Evolutionary conservation across 1,284 basidiomycete genomes (phyloP), one percentile per base, ranked within the genome.

Genomic region (Bjerkandera adusta): DNA sequence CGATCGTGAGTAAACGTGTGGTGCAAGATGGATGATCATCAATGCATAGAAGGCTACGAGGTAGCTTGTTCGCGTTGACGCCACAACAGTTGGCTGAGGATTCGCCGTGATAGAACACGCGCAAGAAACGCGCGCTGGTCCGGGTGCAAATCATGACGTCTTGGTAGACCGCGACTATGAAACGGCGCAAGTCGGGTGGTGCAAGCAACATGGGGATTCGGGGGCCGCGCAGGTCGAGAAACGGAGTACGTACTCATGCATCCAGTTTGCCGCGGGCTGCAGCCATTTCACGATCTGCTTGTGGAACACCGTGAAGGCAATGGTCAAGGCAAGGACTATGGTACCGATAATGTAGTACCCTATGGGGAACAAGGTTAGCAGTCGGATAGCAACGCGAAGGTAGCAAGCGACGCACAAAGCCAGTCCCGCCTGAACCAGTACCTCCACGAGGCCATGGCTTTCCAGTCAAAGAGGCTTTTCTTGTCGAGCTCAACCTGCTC

Each of bases 241-340:
- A 20, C 8, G 29, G 18, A 11, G 26, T 10, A 61, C 71, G 69
- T 48, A 72, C 70, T 54, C 43, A 45, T 69, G 59, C 61, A 85
- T 72, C 69, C 75, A 77, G 40, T 72, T 67, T 0, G 79, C 75
- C 5, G 71, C 69, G 1, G 82, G 82, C 27, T 66, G 72, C 32
- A 85, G 68, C 75, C 73, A 77, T 22, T 71, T 53, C 43, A 85
- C 75, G 49, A 86, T 83, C 67, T 81, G 68, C 24, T 68, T 65
- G 55, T 69, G 68, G 59, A 73, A 84, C 22, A 84, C 60, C 2
- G 77, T 74, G 65, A 85, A 73, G 36, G 84, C 70, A 12, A 68
- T 67, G 18, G 75, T 70, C 30, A 79, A 48, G 25, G 72, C 66
- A 13, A 65, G 46, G 38, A 61, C 50, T 43, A 68, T 43, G 12